A percentile compares a stretch with the other conserved stretches of the same genome.
These are phyloP conservation scores for Tetracladium marchalianum DNA, from an alignment of 495 filamentous ascomycete species.

Conservation along the genomic window DNA sequence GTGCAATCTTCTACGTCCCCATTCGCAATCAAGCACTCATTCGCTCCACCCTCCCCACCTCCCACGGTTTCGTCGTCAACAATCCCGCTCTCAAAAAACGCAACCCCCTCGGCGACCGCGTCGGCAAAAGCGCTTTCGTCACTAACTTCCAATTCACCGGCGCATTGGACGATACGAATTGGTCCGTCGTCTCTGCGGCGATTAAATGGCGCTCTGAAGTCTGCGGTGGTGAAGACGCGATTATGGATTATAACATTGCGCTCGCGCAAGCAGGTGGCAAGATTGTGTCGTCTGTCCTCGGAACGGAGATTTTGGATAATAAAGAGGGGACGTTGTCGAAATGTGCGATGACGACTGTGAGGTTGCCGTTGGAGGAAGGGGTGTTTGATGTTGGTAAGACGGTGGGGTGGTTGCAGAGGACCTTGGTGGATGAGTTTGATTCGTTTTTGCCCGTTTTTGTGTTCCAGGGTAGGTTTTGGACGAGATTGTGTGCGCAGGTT, in stretches of 20 bases:
- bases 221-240: constrained; percentile 64
- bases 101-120: constrained; percentile 36
- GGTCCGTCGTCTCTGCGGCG: constrained; percentile 59
- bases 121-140: constrained; percentile 46
- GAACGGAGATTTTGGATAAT: constrained; percentile 63
- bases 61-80: constrained; percentile 40
- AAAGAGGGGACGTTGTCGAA: constrained; percentile 31
- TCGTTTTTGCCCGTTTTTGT: constrained; percentile 59
- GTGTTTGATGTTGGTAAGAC: constrained; percentile 28
- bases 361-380: constrained; percentile 12
- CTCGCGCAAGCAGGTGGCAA: constrained; percentile 52
- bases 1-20: constrained; percentile 72
- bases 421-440: constrained; percentile 46
- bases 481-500: constrained; percentile 65
- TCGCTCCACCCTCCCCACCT: constrained; percentile 65
- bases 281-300: constrained; percentile 47
- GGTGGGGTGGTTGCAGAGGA: constrained; percentile 44
- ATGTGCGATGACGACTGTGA: constrained; percentile 11
- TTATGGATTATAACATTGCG: constrained; percentile 44
- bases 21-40: constrained; percentile 61
- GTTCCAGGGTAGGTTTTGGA: constrained; percentile 54
- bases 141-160: constrained; percentile 69
- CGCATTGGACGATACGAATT: constrained; percentile 62
- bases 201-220: constrained; percentile 56
- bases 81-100: constrained; percentile 1